Percentiles rank a stretch among this genome's conserved stretches.
These are phyloP conservation scores for Tricholoma sp. DNA, from an alignment of 768 basidiomycete genomes.

Conservation along the genomic window DNA sequence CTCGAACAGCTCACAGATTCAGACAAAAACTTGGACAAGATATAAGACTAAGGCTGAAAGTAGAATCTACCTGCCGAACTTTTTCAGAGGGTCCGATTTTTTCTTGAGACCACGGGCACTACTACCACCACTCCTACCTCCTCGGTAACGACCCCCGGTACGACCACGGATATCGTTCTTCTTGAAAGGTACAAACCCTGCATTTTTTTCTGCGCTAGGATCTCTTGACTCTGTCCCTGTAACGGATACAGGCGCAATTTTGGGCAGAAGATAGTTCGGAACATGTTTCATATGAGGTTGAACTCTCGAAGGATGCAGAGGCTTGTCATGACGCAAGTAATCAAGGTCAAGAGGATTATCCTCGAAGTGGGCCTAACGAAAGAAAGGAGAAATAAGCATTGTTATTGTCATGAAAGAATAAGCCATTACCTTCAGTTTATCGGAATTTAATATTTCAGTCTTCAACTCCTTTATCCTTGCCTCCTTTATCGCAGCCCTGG, in stretches of 20 bases:
- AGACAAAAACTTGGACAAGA: background rate
- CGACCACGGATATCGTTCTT: constrained; percentile 49
- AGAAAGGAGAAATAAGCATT: background rate
- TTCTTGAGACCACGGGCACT: constrained; percentile 57
- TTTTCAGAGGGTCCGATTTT: constrained; percentile 80
- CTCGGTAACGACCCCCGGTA: constrained; percentile 50
- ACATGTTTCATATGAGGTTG: constrained; percentile 96
- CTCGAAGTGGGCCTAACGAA: constrained; percentile 86
- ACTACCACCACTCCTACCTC: constrained; percentile 46
- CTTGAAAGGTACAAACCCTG: constrained; percentile 71
- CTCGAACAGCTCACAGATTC: too few species aligned
- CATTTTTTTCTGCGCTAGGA: constrained; percentile 26
- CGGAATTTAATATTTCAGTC: constrained; percentile 88
- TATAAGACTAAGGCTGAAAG: background rate
- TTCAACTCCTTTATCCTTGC: constrained; percentile 93
- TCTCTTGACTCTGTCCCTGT: constrained; percentile 27
- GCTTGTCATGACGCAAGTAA: constrained; percentile 90
- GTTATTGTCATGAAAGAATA: background rate
- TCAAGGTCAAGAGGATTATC: constrained; percentile 94
- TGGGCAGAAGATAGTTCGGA: constrained; percentile 87
- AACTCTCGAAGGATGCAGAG: constrained; percentile 82
- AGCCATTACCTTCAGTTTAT: constrained; percentile 80
- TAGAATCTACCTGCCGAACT: constrained; percentile 44
- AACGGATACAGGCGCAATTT: constrained; percentile 61
- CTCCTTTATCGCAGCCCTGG: constrained; percentile 80